Evolutionary conservation across 169 alveolate species (phyloP).

Genomic region (Plasmodium vivax): DNA sequence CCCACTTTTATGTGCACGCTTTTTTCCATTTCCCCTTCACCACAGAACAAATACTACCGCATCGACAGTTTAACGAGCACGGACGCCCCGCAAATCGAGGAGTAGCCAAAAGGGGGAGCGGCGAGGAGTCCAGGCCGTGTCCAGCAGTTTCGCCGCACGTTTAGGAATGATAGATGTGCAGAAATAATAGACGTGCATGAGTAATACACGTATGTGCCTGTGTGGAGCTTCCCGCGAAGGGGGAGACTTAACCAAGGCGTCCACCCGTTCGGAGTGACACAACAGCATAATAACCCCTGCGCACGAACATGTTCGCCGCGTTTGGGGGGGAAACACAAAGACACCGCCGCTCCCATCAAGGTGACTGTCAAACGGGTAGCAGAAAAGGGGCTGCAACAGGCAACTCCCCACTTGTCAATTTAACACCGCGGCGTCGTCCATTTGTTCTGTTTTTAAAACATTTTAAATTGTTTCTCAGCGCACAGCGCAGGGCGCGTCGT

Average conservation of each 20-base stretch:
- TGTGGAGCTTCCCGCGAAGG: neutral
- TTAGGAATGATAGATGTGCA: too few species aligned
- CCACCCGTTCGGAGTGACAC: neutral
- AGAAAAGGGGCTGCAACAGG: neutral
- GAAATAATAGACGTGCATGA: too few species aligned
- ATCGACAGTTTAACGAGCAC: slow-evolving; percentile 57
- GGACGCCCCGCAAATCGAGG: slow-evolving; percentile 72
- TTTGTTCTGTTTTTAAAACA: neutral
- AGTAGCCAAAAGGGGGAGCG: neutral
- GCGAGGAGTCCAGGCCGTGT: neutral
- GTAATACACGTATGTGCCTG: neutral
- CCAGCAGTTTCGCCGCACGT: neutral
- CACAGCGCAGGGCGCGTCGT: neutral
- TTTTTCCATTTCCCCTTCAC: neutral
- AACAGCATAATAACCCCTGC: neutral
- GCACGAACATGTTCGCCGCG: neutral
- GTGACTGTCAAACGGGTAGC: neutral
- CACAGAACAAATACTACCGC: slow-evolving; percentile 61
- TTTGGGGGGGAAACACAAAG: neutral
- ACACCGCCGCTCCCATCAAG: neutral
- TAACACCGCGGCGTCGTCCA: neutral
- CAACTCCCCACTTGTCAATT: neutral
- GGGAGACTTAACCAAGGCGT: neutral
- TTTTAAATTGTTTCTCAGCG: slow-evolving; percentile 13
- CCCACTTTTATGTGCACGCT: neutral